phyloP scores from a whole-genome alignment of 306 rosid genomes.

The Ormosia semicastrata region DNA sequence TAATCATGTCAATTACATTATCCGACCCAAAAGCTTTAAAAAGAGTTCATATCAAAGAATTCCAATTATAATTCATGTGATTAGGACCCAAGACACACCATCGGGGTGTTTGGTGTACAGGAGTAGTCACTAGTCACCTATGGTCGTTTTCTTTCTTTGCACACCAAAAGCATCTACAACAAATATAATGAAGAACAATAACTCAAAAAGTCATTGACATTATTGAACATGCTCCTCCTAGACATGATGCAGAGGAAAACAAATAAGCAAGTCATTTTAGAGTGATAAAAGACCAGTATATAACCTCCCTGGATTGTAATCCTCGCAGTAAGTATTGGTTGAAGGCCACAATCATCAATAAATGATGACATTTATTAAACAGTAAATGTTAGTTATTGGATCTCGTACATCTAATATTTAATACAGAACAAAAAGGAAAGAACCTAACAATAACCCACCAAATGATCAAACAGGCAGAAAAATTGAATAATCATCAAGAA shows the following conservation, averaged over 20 bases:
- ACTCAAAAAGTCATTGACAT: slow-evolving; percentile 7
- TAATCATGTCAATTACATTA: slow-evolving; percentile 4
- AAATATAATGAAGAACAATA: slow-evolving; percentile 13
- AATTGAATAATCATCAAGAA: slow-evolving; percentile 12
- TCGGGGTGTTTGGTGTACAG: slow-evolving; percentile 24
- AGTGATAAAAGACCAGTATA: slow-evolving; percentile 25
- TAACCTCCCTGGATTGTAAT: slow-evolving; percentile 22
- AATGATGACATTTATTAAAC: slow-evolving; percentile 19
- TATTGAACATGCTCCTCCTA: slow-evolving; percentile 9
- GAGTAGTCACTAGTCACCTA: not conserved
- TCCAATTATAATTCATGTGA: slow-evolving; percentile 19
- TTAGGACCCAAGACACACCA: slow-evolving; percentile 33
- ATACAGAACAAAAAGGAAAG: slow-evolving; percentile 12
- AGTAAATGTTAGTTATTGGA: not conserved
- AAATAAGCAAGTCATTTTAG: not conserved
- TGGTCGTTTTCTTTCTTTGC: slow-evolving; percentile 7
- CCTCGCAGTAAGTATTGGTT: not conserved
- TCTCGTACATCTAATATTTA: slow-evolving; percentile 10
- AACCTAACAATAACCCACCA: not conserved
- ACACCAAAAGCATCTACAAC: slow-evolving; percentile 24
- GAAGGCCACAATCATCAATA: slow-evolving; percentile 29
- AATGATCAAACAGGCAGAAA: slow-evolving; percentile 19
- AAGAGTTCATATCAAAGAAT: slow-evolving; percentile 4
- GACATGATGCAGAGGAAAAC: not conserved
- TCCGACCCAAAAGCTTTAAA: not conserved